Conservation (phyloP, 73 alveolate species). For the Stentor coeruleus region DNA sequence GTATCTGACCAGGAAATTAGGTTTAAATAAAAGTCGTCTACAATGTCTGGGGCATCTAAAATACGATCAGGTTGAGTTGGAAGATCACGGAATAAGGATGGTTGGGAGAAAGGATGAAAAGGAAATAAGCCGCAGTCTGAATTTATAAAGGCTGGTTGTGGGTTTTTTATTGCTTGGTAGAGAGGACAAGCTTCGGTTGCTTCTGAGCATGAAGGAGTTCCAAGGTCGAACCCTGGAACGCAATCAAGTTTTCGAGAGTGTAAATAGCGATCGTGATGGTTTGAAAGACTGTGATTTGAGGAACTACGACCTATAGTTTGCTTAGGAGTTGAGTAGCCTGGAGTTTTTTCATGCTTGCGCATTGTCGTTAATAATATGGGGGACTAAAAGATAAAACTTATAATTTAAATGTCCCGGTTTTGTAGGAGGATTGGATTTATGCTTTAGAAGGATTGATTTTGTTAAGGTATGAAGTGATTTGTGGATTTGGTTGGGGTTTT, state of each 20-base stretch:
- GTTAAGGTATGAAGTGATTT: no score
- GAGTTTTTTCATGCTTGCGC: no score
- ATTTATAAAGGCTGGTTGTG: not conserved
- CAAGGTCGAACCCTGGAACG: slow-evolving; percentile 23
- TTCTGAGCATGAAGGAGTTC: not conserved
- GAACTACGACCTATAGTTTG: no score
- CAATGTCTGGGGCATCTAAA: slow-evolving; percentile 88
- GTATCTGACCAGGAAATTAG: slow-evolving; percentile 80
- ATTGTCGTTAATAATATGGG: no score
- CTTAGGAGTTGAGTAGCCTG: no score
- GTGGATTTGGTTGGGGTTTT: no score
- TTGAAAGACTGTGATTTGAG: no score
- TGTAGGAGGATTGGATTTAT: no score
- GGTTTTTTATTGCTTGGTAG: not conserved
- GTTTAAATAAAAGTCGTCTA: slow-evolving; percentile 82
- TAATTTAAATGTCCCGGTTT: no score
- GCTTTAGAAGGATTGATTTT: no score
- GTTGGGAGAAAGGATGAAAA: no score
- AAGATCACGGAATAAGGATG: slow-evolving; percentile 37
- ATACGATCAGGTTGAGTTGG: slow-evolving; percentile 75
- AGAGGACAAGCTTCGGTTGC: not conserved
- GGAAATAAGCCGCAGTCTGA: not conserved
- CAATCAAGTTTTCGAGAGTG: not conserved
- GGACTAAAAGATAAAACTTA: no score
- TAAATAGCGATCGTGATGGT: slow-evolving; percentile 1